Conservation (phyloP, 345 rosid genomes). For the Dipteronia dyeriana region DNA sequence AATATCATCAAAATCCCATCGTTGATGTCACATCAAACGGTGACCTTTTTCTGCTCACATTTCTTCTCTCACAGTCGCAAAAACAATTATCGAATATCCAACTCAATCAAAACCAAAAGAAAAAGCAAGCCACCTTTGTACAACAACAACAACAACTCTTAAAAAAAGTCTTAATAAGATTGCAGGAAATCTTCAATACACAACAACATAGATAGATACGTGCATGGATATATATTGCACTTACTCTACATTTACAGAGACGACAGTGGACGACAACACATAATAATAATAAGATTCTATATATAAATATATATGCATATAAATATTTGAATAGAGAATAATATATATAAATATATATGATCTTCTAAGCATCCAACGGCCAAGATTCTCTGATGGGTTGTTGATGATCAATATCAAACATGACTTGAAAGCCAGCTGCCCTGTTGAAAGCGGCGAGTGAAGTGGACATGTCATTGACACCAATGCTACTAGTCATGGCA, state of each 20-base stretch:
- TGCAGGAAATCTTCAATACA: neutral
- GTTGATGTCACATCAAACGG: slow-evolving; percentile 19
- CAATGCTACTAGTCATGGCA: slow-evolving; percentile 9
- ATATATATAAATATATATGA: neutral
- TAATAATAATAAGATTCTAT: neutral
- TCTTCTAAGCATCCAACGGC: slow-evolving; percentile 44
- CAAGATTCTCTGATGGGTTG: slow-evolving; percentile 54
- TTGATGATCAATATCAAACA: slow-evolving; percentile 33
- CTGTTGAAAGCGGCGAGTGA: slow-evolving; percentile 45
- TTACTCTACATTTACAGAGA: neutral
- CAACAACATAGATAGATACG: slow-evolving; percentile 3
- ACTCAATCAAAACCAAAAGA: neutral
- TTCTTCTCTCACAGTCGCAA: neutral
- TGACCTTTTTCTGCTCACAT: slow-evolving; percentile 3
- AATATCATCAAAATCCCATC: slow-evolving; percentile 15
- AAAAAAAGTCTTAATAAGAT: neutral
- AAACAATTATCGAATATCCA: slow-evolving; percentile 4
- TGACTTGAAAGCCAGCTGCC: slow-evolving; percentile 41
- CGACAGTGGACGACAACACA: slow-evolving; percentile 2
- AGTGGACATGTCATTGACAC: slow-evolving; percentile 40
- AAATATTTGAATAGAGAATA: neutral
- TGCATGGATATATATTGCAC: neutral
- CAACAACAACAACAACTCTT: neutral
- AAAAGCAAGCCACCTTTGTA: neutral
- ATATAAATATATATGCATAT: slow-evolving; percentile 12